Conservation (phyloP, 345 rosid genomes). For the Camelina laxa region DNA sequence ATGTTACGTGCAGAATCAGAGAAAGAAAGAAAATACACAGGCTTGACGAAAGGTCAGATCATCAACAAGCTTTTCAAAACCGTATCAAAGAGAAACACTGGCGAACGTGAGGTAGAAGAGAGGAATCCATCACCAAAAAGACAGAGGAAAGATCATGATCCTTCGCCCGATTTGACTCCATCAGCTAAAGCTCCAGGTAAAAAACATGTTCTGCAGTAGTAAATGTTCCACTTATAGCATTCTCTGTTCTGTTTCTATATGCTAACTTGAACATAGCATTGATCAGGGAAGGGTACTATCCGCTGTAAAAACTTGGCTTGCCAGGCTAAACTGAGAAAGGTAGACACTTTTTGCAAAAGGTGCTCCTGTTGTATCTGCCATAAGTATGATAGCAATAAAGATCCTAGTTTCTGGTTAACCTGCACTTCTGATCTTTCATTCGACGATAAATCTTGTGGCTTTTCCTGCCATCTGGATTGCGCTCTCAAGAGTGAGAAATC, state of each 20-base stretch:
- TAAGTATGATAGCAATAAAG: slow-evolving; percentile 67
- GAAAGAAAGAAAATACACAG: slow-evolving; percentile 57
- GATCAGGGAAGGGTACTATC: background rate
- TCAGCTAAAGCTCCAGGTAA: slow-evolving; percentile 20
- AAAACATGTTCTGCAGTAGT: background rate
- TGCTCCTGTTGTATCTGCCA: slow-evolving; percentile 74
- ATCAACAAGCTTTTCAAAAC: slow-evolving; percentile 57
- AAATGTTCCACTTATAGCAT: background rate
- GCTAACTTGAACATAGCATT: background rate
- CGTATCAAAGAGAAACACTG: slow-evolving; percentile 38
- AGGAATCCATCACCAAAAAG: slow-evolving; percentile 1
- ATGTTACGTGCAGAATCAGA: slow-evolving; percentile 65
- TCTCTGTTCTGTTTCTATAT: background rate
- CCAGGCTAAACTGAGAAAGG: slow-evolving; percentile 45
- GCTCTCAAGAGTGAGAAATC: slow-evolving; percentile 54
- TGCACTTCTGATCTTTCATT: slow-evolving; percentile 54
- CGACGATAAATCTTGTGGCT: slow-evolving; percentile 56
- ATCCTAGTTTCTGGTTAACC: slow-evolving; percentile 73
- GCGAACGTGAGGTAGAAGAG: slow-evolving; percentile 10
- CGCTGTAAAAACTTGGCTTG: slow-evolving; percentile 67
- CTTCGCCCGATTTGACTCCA: slow-evolving; percentile 5
- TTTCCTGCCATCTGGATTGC: slow-evolving; percentile 66
- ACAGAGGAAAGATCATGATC: slow-evolving; percentile 29
- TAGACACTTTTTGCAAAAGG: slow-evolving; percentile 60
- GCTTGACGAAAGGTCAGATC: slow-evolving; percentile 56